These are phyloP conservation scores for Fusarium sp. DNA, from an alignment of 2,329 filamentous ascomycete species.

Conservation along the genomic window DNA sequence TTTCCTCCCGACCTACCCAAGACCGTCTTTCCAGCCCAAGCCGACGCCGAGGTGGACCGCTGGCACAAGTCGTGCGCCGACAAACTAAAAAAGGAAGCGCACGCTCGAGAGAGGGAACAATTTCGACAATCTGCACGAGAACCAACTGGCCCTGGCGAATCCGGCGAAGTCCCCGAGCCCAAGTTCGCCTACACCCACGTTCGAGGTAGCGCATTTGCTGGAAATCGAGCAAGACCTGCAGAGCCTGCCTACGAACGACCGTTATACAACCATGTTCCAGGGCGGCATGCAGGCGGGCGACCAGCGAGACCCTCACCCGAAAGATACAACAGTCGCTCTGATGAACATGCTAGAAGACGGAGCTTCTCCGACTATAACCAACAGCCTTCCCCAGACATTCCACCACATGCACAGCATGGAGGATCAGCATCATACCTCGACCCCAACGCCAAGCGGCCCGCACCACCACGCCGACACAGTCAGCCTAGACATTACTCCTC, in stretches of 20 bases:
- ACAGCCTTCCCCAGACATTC: conserved; percentile 47
- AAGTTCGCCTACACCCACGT: conserved; percentile 52
- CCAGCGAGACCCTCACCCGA: conserved; percentile 49
- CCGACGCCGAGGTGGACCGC: conserved; percentile 81
- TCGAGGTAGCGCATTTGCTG: conserved; percentile 44
- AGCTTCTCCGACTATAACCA: conserved; percentile 62
- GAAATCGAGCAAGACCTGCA: conserved; percentile 43
- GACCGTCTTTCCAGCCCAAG: conserved; percentile 72
- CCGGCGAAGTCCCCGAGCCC: conserved; percentile 47
- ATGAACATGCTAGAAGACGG: conserved; percentile 55
- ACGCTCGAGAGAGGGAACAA: conserved; percentile 49
- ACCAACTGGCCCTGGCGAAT: conserved; percentile 41
- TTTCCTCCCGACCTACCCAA: conserved; percentile 69
- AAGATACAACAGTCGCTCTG: conserved; percentile 50
- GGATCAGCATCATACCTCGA: conserved; percentile 47
- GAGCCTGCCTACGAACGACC: conserved; percentile 49
- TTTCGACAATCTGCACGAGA: conserved; percentile 26
- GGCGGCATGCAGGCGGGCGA: conserved; percentile 48
- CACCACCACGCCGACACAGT: conserved; percentile 56
- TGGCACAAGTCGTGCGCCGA: conserved; percentile 86
- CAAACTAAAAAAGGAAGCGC: conserved; percentile 70
- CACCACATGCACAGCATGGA: conserved; percentile 43
- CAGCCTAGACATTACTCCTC: conserved; percentile 57
- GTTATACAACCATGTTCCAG: conserved; percentile 54
- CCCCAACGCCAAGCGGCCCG: conserved; percentile 46